A percentile compares a stretch with the other conserved stretches of the same genome.
These are phyloP conservation scores for Candida coleopterorum DNA, from an alignment of 805 yeast genomes.

Conservation along the genomic window DNA sequence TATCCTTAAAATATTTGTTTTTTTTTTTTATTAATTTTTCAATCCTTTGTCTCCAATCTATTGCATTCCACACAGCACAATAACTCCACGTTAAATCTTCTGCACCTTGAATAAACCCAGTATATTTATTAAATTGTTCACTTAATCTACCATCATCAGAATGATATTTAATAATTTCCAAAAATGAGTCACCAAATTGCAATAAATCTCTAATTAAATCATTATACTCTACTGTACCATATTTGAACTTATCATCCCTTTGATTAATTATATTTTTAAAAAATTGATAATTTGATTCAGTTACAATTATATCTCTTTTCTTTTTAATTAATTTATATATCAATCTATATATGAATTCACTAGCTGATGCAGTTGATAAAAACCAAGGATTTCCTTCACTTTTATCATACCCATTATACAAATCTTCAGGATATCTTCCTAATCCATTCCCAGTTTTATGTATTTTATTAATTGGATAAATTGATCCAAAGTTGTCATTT, in stretches of 20 bases:
- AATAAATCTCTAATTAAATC: slow-evolving; percentile 44
- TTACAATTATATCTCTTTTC: slow-evolving; percentile 42
- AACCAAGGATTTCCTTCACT: slow-evolving; percentile 95
- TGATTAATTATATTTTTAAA: slow-evolving; percentile 17
- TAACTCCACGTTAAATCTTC: slow-evolving; percentile 87
- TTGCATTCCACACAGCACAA: slow-evolving; percentile 67
- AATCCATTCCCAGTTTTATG: slow-evolving; percentile 54
- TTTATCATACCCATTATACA: slow-evolving; percentile 69
- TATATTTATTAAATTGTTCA: slow-evolving; percentile 80
- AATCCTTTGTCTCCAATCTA: slow-evolving; percentile 63
- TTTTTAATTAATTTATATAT: slow-evolving; percentile 40
- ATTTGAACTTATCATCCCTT: slow-evolving; percentile 16
- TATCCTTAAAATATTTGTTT: background rate
- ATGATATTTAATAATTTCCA: slow-evolving; percentile 55
- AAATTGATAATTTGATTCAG: slow-evolving; percentile 23
- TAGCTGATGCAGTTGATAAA: slow-evolving; percentile 65
- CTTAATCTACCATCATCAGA: slow-evolving; percentile 73
- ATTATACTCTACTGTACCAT: slow-evolving; percentile 40
- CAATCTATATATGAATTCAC: slow-evolving; percentile 56
- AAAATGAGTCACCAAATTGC: slow-evolving; percentile 62
- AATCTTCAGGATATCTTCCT: slow-evolving; percentile 92
- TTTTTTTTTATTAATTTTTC: too few relatives aligned
- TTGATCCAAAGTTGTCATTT: slow-evolving; percentile 60
- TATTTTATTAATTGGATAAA: slow-evolving; percentile 72
- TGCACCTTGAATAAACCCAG: slow-evolving; percentile 89